Percentiles rank a stretch among this genome's conserved stretches.
phyloP scores from a whole-genome alignment of 345 rosid genomes.

The Melastoma malabathricum region DNA sequence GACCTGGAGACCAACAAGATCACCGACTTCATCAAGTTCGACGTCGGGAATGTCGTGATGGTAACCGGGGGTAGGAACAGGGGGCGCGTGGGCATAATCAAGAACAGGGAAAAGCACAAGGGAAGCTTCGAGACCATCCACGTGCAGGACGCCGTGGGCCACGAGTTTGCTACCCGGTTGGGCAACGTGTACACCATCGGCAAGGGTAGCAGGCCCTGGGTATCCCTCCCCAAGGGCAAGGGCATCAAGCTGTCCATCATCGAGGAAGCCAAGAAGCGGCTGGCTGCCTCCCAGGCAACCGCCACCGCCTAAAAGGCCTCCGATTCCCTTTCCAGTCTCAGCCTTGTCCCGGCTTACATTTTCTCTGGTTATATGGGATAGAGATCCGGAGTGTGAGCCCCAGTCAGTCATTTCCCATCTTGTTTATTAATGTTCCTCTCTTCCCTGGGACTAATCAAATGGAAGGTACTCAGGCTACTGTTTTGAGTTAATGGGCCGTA shows the following conservation, averaged over 20 bases:
- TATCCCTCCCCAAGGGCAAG: conserved; percentile 10
- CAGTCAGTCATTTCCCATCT: too few species aligned
- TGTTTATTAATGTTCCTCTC: too few species aligned
- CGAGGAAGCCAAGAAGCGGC: conserved; percentile 7
- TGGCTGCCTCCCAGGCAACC: conserved; percentile 2
- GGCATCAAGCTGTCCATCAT: conserved; percentile 8
- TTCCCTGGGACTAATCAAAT: too few species aligned
- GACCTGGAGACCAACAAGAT: conserved; percentile 9
- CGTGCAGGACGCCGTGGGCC: conserved; percentile 6
- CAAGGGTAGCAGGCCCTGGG: conserved; percentile 5
- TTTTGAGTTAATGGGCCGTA: too few species aligned
- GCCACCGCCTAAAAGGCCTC: not conserved
- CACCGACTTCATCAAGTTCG: conserved; percentile 6
- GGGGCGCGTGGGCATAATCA: conserved; percentile 5
- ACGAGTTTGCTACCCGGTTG: conserved; percentile 6
- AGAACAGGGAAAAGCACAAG: conserved; percentile 8
- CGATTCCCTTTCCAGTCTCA: too few species aligned
- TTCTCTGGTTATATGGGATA: too few species aligned
- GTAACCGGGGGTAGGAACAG: conserved; percentile 8
- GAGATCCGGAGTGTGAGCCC: too few species aligned
- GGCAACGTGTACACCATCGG: conserved; percentile 8
- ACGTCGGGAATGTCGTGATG: conserved; percentile 7
- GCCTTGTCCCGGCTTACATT: too few species aligned
- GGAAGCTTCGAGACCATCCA: conserved; percentile 7
- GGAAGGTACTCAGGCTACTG: too few species aligned